phyloP scores from a whole-genome alignment of 2,329 filamentous ascomycete genomes.

The Fusarium sp. region DNA sequence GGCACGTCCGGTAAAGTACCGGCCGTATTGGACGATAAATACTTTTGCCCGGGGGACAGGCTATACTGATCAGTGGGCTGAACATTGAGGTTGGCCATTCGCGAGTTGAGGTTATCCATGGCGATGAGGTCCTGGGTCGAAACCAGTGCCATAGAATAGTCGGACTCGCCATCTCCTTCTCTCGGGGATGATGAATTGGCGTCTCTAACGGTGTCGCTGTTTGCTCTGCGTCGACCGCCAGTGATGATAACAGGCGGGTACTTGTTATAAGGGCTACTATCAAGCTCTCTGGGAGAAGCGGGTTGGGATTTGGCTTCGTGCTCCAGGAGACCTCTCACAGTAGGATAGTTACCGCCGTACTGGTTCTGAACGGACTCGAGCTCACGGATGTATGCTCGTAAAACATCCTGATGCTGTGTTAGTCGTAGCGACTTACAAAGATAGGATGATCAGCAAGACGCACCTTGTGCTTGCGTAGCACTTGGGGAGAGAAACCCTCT shows the following conservation, averaged over 20 bases:
- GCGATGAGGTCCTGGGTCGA: conserved; percentile 64
- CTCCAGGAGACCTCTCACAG: conserved; percentile 64
- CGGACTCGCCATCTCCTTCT: conserved; percentile 47
- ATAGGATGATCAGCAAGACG: conserved; percentile 25
- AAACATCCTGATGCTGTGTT: conserved; percentile 58
- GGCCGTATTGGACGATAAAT: conserved; percentile 49
- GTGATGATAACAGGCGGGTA: conserved; percentile 52
- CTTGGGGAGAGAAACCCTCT: conserved; percentile 66
- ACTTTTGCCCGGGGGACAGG: conserved; percentile 49
- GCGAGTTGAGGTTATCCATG: conserved; percentile 54
- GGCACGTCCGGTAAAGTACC: conserved; percentile 34
- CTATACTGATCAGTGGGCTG: conserved; percentile 49
- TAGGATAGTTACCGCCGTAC: conserved; percentile 56
- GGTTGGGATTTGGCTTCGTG: conserved; percentile 48
- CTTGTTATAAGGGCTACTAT: conserved; percentile 53
- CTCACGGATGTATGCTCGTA: conserved; percentile 69
- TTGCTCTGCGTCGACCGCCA: conserved; percentile 49
- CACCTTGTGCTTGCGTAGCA: conserved; percentile 67
- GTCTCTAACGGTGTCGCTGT: conserved; percentile 42
- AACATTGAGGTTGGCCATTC: conserved; percentile 55
- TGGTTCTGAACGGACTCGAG: conserved; percentile 60
- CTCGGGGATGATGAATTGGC: conserved; percentile 52
- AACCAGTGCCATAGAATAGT: conserved; percentile 57
- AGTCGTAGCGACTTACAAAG: conserved; percentile 27
- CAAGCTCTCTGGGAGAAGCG: conserved; percentile 50